Evolutionary conservation across 352 stramenopile genomes (phyloP).

Genomic region (Aphanomyces cochlioides): DNA sequence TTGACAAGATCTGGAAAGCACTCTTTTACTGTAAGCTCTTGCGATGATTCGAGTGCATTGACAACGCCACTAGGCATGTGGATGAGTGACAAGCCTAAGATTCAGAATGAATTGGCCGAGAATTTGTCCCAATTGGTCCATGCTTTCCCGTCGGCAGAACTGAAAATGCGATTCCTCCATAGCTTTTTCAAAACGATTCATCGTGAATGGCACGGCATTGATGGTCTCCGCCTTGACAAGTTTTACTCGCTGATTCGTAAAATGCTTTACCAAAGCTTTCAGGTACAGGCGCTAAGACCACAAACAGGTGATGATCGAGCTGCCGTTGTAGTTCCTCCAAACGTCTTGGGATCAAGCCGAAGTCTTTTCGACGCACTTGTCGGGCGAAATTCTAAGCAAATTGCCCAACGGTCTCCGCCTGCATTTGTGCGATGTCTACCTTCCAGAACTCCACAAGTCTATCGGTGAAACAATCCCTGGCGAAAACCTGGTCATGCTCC

Average conservation of each 20-base stretch:
- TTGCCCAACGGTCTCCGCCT: constrained; percentile 76
- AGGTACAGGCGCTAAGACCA: constrained; percentile 31
- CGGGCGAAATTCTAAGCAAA: constrained; percentile 66
- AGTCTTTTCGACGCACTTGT: constrained; percentile 60
- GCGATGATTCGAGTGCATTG: background rate
- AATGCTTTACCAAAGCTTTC: constrained; percentile 66
- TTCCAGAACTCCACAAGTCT: constrained; percentile 59
- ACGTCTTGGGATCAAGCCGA: constrained; percentile 49
- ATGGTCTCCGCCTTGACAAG: constrained; percentile 78
- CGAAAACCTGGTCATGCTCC: constrained; percentile 58
- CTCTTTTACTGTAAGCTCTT: constrained; percentile 67
- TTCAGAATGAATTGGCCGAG: constrained; percentile 74
- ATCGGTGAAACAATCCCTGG: constrained; percentile 51
- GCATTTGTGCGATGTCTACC: constrained; percentile 71
- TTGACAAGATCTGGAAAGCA: constrained; percentile 87
- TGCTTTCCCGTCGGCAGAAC: constrained; percentile 42
- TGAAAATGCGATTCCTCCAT: constrained; percentile 67
- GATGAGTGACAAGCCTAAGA: constrained; percentile 84
- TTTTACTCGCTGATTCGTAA: constrained; percentile 83
- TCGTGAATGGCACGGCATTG: constrained; percentile 80
- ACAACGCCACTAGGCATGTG: constrained; percentile 47
- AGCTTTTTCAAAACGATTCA: constrained; percentile 84
- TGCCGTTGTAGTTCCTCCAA: constrained; percentile 43
- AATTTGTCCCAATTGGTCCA: constrained; percentile 64
- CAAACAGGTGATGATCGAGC: background rate